phyloP scores from a whole-genome alignment of 148 eudicot species.

The Dianthus caryophyllus region DNA sequence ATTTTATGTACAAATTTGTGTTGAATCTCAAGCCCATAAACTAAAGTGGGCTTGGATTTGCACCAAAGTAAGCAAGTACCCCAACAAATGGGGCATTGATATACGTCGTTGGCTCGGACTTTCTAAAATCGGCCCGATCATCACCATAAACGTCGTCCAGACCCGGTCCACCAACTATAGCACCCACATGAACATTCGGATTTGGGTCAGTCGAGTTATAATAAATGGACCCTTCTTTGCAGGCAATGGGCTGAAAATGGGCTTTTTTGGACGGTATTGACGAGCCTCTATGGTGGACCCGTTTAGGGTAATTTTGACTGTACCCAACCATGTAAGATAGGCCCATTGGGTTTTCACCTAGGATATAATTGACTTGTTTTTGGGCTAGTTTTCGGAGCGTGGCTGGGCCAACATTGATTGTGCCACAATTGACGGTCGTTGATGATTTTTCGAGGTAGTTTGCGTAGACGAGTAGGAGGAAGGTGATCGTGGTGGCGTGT shows the following conservation, averaged over 20 bases:
- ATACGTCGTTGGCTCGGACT: constrained; percentile 90
- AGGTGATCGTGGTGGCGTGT: constrained; percentile 69
- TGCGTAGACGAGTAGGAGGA: constrained; percentile 70
- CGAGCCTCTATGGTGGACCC: constrained; percentile 85
- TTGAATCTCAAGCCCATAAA: neutral
- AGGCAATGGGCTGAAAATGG: constrained; percentile 56
- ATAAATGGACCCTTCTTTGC: constrained; percentile 71
- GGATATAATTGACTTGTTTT: constrained; percentile 71
- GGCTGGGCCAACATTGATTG: constrained; percentile 36
- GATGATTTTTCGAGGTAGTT: constrained; percentile 56
- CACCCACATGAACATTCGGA: constrained; percentile 69
- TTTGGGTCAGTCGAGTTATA: constrained; percentile 65
- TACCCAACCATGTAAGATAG: constrained; percentile 94
- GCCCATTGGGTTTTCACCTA: constrained; percentile 87
- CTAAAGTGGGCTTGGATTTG: constrained; percentile 45
- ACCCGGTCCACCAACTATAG: constrained; percentile 88
- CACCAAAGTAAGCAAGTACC: constrained; percentile 70
- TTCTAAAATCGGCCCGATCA: constrained; percentile 65
- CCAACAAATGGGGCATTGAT: constrained; percentile 97
- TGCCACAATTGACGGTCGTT: constrained; percentile 45
- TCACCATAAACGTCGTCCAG: constrained; percentile 66
- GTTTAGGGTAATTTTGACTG: constrained; percentile 51
- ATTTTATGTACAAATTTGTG: constrained; percentile 14
- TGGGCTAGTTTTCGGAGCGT: constrained; percentile 61
- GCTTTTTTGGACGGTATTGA: constrained; percentile 62